A percentile compares a stretch with the other conserved stretches of the same genome.
Evolutionary conservation across 1,284 basidiomycete genomes (phyloP).

Genomic region (Tilletia indica): DNA sequence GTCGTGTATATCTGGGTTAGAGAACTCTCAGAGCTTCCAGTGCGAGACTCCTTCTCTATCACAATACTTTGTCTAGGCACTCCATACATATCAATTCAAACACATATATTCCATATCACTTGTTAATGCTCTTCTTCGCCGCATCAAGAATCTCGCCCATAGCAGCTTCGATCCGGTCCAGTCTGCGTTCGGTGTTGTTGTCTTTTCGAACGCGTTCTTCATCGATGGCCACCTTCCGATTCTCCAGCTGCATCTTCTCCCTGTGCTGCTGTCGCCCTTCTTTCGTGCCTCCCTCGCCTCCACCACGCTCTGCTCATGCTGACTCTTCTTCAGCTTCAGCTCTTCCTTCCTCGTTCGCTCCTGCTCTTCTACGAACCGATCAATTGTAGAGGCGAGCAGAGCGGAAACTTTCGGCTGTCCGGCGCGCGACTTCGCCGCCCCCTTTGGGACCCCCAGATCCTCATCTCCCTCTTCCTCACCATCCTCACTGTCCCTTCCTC

Average conservation of each 20-base stretch:
- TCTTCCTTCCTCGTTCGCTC: neutral
- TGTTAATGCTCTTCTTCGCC: neutral
- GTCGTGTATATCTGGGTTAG: neutral
- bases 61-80: neutral
- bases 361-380: neutral
- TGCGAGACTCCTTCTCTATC: neutral
- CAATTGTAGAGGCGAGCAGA: neutral
- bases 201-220: neutral
- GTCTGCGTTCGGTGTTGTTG: neutral
- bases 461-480: no score
- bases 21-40: no score
- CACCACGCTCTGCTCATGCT: neutral
- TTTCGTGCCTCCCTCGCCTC: neutral
- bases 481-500: no score
- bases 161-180: neutral
- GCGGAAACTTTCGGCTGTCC: neutral
- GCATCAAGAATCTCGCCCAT: neutral
- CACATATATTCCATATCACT: no score
- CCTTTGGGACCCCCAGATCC: no score
- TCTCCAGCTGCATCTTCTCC: neutral
- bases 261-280: neutral
- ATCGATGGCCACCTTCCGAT: neutral
- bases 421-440: neutral
- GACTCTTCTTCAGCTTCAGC: neutral
- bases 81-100: neutral